These are phyloP conservation scores for Sphaerostilbella broomeana DNA, from an alignment of 2,329 filamentous ascomycete genomes.

Conservation along the genomic window DNA sequence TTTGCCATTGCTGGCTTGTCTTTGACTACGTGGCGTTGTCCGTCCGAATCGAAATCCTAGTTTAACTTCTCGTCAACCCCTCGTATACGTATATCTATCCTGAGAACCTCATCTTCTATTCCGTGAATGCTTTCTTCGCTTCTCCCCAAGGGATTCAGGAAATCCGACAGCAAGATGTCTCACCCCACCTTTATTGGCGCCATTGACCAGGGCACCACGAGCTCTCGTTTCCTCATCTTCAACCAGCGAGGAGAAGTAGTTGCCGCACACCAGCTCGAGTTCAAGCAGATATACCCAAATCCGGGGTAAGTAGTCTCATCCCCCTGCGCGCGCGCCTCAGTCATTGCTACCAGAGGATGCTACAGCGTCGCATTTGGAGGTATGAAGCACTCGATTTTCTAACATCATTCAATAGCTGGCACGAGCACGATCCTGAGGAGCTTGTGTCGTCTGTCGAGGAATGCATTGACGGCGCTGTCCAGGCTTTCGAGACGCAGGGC, in stretches of 20 bases:
- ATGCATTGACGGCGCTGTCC: slow-evolving; percentile 69
- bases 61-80: too few species aligned
- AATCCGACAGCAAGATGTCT: slow-evolving; percentile 24
- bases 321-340: neutral
- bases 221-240: slow-evolving; percentile 72
- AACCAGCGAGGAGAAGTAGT: slow-evolving; percentile 62
- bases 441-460: slow-evolving; percentile 64
- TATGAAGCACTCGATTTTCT: too few species aligned
- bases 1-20: neutral
- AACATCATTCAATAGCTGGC: too few species aligned
- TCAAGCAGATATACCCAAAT: slow-evolving; percentile 66
- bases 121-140: slow-evolving; percentile 17
- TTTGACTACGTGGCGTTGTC: neutral
- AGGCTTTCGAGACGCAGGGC: slow-evolving; percentile 61
- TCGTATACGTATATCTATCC: too few species aligned
- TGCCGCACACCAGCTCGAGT: slow-evolving; percentile 68
- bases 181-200: slow-evolving; percentile 57
- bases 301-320: slow-evolving; percentile 52
- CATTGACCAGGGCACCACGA: slow-evolving; percentile 76
- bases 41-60: too few species aligned
- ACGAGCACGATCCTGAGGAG: slow-evolving; percentile 76
- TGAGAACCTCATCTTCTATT: too few species aligned
- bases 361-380: too few species aligned
- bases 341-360: neutral
- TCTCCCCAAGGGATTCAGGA: slow-evolving; percentile 16